Evolutionary conservation across 768 basidiomycete species (phyloP), one percentile per base, ranked within the genome.

Genomic region (Solioccasus polychromus): DNA sequence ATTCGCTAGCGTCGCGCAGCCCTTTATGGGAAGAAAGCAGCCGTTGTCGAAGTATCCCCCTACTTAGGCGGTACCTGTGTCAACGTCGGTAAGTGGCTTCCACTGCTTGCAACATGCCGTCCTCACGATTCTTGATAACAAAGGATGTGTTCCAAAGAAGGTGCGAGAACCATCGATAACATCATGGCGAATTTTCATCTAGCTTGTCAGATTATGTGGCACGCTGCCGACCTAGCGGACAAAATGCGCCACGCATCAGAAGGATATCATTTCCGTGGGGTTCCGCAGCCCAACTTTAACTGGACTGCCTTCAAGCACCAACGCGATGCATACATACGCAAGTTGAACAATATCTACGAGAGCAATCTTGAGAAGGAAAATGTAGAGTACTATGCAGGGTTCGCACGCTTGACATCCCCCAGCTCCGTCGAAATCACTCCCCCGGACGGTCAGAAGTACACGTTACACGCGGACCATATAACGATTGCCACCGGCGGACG

Each of bases 141-240:
- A 52, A 89, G 92, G 92, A 58, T 97, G 95, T 71, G 92, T 99
- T 5, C 96, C 96, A 14, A 99, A 99, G 72, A 99, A 96, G 75
- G 92, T 82, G 39, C 55, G 17, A 39, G 35, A 8, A 26, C 11
- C 4, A 14, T 37, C 18, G 4, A 35, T 20, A 29, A 47, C 24
- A 9, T 3, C 39, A 25, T 30, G 5, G 35, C 23, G 19, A 45
- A 34, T 30, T 1, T 12, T 25, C 31, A 42, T 51, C 19, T 35
- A 4, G 8, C 25, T 47, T 43, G 46, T 12, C 23, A 95, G 91
- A 83, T 99, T 44, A 98, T 98, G 95, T 99, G 95, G 95, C 87
- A 93, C 52, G 91, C 92, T 31, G 88, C 90, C 22, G 91, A 94
- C 68, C 71, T 92, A 45, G 83, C 86, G 24, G 94, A 98, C 60